A percentile compares a stretch with the other conserved stretches of the same genome.
These are phyloP conservation scores for Diaporthe ilicicola DNA, from an alignment of 2,329 filamentous ascomycete genomes.

Conservation along the genomic window DNA sequence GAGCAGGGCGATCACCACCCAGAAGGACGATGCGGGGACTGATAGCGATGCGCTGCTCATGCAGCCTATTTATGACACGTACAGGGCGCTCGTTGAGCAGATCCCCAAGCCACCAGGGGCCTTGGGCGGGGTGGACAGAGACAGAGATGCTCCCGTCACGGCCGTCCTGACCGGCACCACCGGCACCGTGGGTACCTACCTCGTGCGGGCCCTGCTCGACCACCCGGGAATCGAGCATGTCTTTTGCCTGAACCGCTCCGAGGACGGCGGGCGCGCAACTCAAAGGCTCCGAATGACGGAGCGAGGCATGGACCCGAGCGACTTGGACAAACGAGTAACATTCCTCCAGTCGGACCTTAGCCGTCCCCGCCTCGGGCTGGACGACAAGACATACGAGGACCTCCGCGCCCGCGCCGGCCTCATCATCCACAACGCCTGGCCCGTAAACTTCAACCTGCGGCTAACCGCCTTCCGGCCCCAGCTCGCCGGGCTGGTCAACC, in stretches of 20 bases:
- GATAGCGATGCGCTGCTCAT: slow-evolving; percentile 36
- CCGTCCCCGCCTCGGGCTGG: too few relatives aligned
- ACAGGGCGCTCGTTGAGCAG: slow-evolving; percentile 7
- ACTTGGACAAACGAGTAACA: slow-evolving; percentile 34
- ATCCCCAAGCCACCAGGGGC: slow-evolving; percentile 5
- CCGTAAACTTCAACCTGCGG: slow-evolving; percentile 39
- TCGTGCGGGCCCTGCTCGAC: slow-evolving; percentile 18
- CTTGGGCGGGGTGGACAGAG: too few relatives aligned
- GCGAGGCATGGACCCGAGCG: background rate
- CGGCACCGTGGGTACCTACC: slow-evolving; percentile 20
- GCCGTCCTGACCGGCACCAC: slow-evolving; percentile 42
- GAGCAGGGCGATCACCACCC: too few relatives aligned
- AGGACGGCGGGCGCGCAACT: background rate
- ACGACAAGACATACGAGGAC: slow-evolving; percentile 28
- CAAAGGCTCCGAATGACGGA: slow-evolving; percentile 18
- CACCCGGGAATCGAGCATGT: background rate
- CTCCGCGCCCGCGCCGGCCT: slow-evolving; percentile 32
- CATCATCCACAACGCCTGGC: slow-evolving; percentile 40
- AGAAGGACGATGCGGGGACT: too few relatives aligned
- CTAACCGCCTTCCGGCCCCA: slow-evolving; percentile 36
- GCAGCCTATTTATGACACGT: slow-evolving; percentile 30
- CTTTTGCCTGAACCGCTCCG: slow-evolving; percentile 16
- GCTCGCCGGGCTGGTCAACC: slow-evolving; percentile 36
- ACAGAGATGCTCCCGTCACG: background rate
- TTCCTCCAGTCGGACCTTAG: too few relatives aligned